These are phyloP conservation scores for Phialocephala sp. DNA, from an alignment of 2,329 filamentous ascomycete species.

Conservation along the genomic window DNA sequence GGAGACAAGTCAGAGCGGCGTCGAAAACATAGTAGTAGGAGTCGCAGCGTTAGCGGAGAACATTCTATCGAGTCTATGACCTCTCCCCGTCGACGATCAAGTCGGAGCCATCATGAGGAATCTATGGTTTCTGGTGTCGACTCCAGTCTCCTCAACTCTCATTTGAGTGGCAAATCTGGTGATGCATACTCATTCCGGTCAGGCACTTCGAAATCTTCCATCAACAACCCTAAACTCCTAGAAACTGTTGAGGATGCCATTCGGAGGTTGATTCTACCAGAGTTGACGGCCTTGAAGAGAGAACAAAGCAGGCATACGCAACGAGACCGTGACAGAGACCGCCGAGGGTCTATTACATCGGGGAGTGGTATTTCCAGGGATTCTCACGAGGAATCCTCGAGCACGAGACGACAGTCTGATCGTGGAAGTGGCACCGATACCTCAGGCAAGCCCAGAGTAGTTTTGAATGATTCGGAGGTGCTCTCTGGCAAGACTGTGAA, in stretches of 20 bases:
- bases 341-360: constrained; percentile 64
- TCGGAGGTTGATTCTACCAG: constrained; percentile 77
- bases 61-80: constrained; percentile 52
- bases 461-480: constrained; percentile 61
- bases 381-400: constrained; percentile 44
- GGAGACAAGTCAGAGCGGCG: constrained; percentile 53
- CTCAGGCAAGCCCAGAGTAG: constrained; percentile 62
- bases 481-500: constrained; percentile 60
- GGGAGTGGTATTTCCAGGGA: constrained; percentile 62
- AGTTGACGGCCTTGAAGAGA: constrained; percentile 88
- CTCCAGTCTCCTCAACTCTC: constrained; percentile 65
- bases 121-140: constrained; percentile 51
- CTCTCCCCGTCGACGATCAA: constrained; percentile 53
- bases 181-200: constrained; percentile 65
- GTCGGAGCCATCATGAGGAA: constrained; percentile 54
- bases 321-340: constrained; percentile 62
- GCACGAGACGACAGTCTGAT: constrained; percentile 46
- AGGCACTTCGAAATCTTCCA: constrained; percentile 62
- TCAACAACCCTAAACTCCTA: constrained; percentile 74
- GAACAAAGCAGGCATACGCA: constrained; percentile 82
- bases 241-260: constrained; percentile 79
- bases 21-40: constrained; percentile 51
- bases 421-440: constrained; percentile 45
- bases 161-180: constrained; percentile 58
- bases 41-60: constrained; percentile 51